Evolutionary conservation across 108 stramenopile genomes (phyloP).

Genomic region (Cyclotella kingstonii): DNA sequence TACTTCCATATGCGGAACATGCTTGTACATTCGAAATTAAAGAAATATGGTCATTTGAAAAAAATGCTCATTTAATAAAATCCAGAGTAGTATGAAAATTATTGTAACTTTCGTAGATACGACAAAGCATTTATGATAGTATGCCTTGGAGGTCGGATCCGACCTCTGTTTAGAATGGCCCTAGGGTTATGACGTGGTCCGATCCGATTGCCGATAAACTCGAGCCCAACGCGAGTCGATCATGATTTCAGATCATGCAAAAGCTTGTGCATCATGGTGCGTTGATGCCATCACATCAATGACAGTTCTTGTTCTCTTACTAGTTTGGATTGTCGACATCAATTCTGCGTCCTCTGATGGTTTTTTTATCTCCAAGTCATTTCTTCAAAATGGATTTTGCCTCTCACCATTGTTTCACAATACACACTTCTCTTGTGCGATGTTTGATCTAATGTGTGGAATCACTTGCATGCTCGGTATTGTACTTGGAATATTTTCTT

Average conservation of each 20-base stretch:
- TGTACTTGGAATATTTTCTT: not conserved
- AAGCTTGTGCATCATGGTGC: slow-evolving; percentile 15
- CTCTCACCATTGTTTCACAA: slow-evolving; percentile 20
- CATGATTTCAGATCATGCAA: not conserved
- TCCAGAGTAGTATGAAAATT: no score
- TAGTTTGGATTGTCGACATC: slow-evolving; percentile 7
- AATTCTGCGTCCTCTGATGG: not conserved
- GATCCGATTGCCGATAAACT: no score
- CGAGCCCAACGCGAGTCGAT: no score
- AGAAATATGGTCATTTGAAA: no score
- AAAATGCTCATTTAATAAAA: no score
- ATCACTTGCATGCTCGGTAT: not conserved
- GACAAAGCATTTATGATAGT: no score
- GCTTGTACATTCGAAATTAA: no score
- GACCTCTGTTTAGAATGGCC: no score
- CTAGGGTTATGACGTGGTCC: no score
- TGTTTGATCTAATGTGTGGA: slow-evolving; percentile 16
- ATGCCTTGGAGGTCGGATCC: no score
- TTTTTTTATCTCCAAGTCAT: slow-evolving; percentile 12
- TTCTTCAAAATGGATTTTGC: slow-evolving; percentile 25
- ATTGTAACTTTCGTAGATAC: no score
- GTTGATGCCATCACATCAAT: not conserved
- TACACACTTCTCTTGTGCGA: slow-evolving; percentile 17
- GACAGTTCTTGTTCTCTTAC: slow-evolving; percentile 4
- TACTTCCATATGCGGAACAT: no score